Conservation (phyloP, 768 basidiomycete species). For the Suillus luteus region DNA sequence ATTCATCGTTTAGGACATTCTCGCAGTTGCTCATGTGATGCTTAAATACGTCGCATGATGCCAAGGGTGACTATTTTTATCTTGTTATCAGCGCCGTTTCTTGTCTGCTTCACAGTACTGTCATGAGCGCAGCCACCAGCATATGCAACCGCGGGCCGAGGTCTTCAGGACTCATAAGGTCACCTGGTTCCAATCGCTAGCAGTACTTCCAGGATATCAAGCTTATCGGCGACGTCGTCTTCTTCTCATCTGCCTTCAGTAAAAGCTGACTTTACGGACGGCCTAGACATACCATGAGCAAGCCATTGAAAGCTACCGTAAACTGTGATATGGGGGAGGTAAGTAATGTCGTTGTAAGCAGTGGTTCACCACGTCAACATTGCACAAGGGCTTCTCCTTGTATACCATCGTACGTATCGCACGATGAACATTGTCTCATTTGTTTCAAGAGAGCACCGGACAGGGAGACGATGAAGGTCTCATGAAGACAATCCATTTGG, state of each 20-base stretch:
- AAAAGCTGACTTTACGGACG: neutral
- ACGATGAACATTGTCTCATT: neutral
- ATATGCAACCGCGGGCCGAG: slow-evolving; percentile 3
- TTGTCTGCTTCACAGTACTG: neutral
- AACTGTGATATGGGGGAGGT: slow-evolving; percentile 64
- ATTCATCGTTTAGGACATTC: neutral
- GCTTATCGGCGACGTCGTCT: neutral
- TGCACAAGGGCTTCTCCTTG: slow-evolving; percentile 49
- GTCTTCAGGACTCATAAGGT: neutral
- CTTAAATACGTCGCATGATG: neutral
- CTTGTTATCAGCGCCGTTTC: neutral
- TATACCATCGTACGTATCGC: slow-evolving; percentile 45
- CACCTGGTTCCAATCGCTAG: neutral
- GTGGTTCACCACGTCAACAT: slow-evolving; percentile 1
- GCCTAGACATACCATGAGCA: slow-evolving; percentile 19
- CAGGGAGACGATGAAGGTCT: slow-evolving; percentile 55
- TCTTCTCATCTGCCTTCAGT: neutral
- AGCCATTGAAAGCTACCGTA: slow-evolving; percentile 41
- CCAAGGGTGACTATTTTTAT: neutral
- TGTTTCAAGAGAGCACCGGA: neutral
- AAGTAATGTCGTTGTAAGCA: neutral
- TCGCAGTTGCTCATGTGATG: slow-evolving; percentile 2
- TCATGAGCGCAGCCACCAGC: neutral
- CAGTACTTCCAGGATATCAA: neutral
- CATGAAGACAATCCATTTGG: slow-evolving; percentile 58